Percentiles rank a stretch among this genome's conserved stretches.
These are phyloP conservation scores for Fusarium phyllophilum DNA, from an alignment of 2,329 filamentous ascomycete species.

Conservation along the genomic window DNA sequence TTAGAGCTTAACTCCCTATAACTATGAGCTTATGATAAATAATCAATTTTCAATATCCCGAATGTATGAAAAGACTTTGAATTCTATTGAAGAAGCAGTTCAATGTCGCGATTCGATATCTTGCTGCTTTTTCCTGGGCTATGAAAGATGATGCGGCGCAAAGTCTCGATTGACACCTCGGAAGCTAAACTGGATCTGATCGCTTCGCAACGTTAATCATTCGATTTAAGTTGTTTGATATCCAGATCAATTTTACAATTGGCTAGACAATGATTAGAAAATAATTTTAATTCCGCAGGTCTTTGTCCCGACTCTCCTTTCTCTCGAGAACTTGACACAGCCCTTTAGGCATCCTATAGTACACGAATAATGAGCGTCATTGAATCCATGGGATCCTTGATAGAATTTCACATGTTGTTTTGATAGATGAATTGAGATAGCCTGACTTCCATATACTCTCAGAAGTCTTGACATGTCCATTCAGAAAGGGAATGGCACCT, in stretches of 20 bases:
- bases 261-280: not conserved
- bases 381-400: rapidly evolving
- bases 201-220: not conserved
- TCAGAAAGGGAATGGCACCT: not conserved
- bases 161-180: not conserved
- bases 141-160: rapidly evolving
- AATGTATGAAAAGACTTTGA: not conserved
- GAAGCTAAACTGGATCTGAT: not conserved
- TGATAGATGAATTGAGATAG: not conserved
- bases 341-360: not conserved
- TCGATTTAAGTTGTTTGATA: not conserved
- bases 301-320: not conserved
- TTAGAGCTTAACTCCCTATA: too few species aligned
- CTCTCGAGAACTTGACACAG: rapidly evolving
- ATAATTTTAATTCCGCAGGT: rapidly evolving
- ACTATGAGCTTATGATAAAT: too few species aligned
- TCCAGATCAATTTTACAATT: not conserved
- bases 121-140: not conserved
- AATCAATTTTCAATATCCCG: rapidly evolving
- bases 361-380: not conserved
- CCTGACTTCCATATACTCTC: too few species aligned
- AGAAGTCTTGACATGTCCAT: too few species aligned
- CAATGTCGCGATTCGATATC: not conserved
- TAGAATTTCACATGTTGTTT: not conserved
- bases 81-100: too few species aligned